Conservation (phyloP, 2,329 filamentous ascomycete species). For the Periconia sp. region DNA sequence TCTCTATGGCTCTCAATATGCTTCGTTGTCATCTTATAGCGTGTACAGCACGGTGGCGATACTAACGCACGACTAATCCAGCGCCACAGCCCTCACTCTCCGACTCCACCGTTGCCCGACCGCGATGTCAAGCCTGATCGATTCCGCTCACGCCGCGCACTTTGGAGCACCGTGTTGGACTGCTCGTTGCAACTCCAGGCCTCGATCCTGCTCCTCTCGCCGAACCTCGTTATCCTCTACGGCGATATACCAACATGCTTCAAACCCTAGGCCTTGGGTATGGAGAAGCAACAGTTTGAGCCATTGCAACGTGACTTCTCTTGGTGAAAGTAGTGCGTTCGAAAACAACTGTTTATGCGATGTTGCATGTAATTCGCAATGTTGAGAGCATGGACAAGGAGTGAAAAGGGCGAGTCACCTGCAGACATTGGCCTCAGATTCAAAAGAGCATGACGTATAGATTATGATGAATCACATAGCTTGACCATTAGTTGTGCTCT, state of each 20-base stretch:
- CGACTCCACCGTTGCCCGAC: slow-evolving; percentile 4
- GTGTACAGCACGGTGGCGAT: too few relatives aligned
- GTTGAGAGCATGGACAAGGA: slow-evolving; percentile 28
- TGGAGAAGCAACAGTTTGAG: slow-evolving; percentile 33
- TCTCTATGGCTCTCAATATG: too few relatives aligned
- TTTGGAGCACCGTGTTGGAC: slow-evolving; percentile 45
- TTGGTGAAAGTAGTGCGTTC: slow-evolving; percentile 29
- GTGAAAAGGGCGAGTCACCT: slow-evolving; percentile 38
- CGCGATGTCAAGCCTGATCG: slow-evolving; percentile 22
- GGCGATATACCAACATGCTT: slow-evolving; percentile 37
- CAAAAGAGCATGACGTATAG: background rate
- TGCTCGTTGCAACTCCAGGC: slow-evolving; percentile 40
- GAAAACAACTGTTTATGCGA: slow-evolving; percentile 32
- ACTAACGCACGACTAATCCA: too few relatives aligned
- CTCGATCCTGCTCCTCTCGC: slow-evolving; percentile 39
- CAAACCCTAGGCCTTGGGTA: slow-evolving; percentile 23
- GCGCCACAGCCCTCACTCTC: too few relatives aligned
- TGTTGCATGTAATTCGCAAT: slow-evolving; percentile 32
- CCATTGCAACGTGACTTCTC: slow-evolving; percentile 33
- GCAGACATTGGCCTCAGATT: slow-evolving; percentile 34
- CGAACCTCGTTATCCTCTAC: slow-evolving; percentile 49
- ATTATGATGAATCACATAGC: too few relatives aligned
- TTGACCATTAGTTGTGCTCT: too few relatives aligned
- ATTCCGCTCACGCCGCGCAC: slow-evolving; percentile 33
- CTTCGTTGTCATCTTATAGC: too few relatives aligned